Base-by-base conservation (phyloP, 176 grass and related monocot genomes). In the Ensete ventricosum region DNA sequence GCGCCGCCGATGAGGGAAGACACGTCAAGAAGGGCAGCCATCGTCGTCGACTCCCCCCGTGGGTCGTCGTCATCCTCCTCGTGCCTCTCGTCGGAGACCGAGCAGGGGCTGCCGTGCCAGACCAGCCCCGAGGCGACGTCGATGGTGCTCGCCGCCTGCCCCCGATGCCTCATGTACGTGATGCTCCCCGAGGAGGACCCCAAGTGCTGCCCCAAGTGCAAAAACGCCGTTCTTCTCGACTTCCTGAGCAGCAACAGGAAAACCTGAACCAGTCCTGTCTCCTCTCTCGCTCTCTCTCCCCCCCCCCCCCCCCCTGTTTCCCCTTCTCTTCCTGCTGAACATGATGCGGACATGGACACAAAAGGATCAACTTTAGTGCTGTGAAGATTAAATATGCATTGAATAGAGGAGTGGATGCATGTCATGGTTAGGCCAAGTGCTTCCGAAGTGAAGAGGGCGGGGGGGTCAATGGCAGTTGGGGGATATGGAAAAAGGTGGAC, bases 131-230 rank as follows among this genome's bases (percentile, higher is more conserved):
- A 85, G 77, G 87, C 84, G 23, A 81, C 77, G 13, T 73, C 90
- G 34, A 92, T 92, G 90, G 90, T 92, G 80, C 84, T 89, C 7
- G 87, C 90, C 2, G 90, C 84, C 1, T 92, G 90, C 76, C 82
- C 84, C 5, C 72, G 83, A n/a, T 92, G 90, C 82, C 84, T 96
- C 87, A 96, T 96, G 86, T 96, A 96, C 2, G 92, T 96, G 80
- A 96, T 96, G 92, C 92, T 96, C 78, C 85, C 87, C 1, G 87
- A 89, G 82, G 92, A 88, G 1, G 92, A 96, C 43, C 89, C 89
- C 14, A 80, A 77, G 75, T 96, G 92, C 75, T 96, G 92, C 75
- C 92, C 92, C 27, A 85, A 87, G 87, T 96, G 92, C 80, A 96
- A 92, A 82, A 91, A 82, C 72, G 89, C 89, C 8, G 89, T 96